Evolutionary conservation across 345 rosid species (phyloP).

Genomic region (Camelina sativa): DNA sequence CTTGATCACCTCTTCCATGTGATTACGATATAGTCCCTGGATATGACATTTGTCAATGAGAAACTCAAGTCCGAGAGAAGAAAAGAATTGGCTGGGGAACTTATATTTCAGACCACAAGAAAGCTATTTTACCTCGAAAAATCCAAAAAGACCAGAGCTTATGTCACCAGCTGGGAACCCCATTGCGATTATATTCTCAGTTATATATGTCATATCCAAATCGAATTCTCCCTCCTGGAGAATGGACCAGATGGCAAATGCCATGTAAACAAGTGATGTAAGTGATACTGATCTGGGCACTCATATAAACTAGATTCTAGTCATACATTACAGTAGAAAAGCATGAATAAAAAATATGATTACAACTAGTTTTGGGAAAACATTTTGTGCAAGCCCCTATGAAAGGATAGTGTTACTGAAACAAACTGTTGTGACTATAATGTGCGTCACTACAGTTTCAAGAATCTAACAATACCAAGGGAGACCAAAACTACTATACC

Average conservation of each 20-base stretch:
- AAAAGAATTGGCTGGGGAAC: constrained; percentile 24
- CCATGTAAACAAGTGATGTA: constrained; percentile 18
- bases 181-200: constrained; percentile 94
- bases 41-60: constrained; percentile 36
- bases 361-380: background rate
- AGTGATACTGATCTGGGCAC: background rate
- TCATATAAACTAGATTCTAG: constrained; percentile 22
- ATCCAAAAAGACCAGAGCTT: constrained; percentile 92
- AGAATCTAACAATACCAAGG: background rate
- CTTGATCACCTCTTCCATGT: constrained; percentile 93
- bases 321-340: background rate
- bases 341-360: background rate
- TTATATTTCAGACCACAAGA: background rate
- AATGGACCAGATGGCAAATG: constrained; percentile 11
- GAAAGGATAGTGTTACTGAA: background rate
- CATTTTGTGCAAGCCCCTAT: background rate
- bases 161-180: constrained; percentile 96
- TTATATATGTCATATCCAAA: constrained; percentile 79
- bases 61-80: constrained; percentile 11
- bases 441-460: constrained; percentile 1
- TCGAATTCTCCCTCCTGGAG: constrained; percentile 83
- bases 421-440: background rate
- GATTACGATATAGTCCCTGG: constrained; percentile 90
- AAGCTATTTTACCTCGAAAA: constrained; percentile 66
- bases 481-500: constrained; percentile 45